Evolutionary conservation across 2,329 filamentous ascomycete species (phyloP).

Genomic region (Aspergillus pseudoglaucus): DNA sequence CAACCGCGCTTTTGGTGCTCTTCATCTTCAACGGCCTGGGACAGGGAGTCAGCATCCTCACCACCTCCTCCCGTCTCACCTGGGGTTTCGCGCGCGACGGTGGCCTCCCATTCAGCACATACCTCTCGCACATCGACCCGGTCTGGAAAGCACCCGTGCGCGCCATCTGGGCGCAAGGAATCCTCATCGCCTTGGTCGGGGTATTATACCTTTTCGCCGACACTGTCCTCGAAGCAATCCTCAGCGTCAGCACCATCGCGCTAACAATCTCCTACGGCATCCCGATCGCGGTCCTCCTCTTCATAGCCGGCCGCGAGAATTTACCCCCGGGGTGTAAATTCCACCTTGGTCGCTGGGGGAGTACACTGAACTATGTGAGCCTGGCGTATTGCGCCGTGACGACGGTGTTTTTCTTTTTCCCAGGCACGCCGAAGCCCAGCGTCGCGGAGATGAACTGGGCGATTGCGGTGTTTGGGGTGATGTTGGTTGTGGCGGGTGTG

Average conservation of each 20-base stretch:
- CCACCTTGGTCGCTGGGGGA: slow-evolving; percentile 39
- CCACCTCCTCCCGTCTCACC: slow-evolving; percentile 47
- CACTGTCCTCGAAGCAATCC: slow-evolving; percentile 48
- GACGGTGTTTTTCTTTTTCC: slow-evolving; percentile 53
- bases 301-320: slow-evolving; percentile 46
- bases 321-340: slow-evolving; percentile 42
- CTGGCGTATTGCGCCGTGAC: slow-evolving; percentile 49
- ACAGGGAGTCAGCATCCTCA: slow-evolving; percentile 48
- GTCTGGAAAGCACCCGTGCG: slow-evolving; percentile 49
- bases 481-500: slow-evolving; percentile 45
- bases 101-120: slow-evolving; percentile 41
- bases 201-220: slow-evolving; percentile 51
- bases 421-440: slow-evolving; percentile 38
- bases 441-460: slow-evolving; percentile 52
- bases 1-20: slow-evolving; percentile 45
- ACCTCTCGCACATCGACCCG: slow-evolving; percentile 41
- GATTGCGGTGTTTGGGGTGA: slow-evolving; percentile 52
- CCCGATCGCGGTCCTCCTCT: slow-evolving; percentile 45
- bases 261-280: slow-evolving; percentile 49
- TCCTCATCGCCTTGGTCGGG: slow-evolving; percentile 45
- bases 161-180: slow-evolving; percentile 48
- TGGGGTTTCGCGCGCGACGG: slow-evolving; percentile 53
- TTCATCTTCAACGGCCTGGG: slow-evolving; percentile 53
- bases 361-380: slow-evolving; percentile 42
- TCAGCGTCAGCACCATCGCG: slow-evolving; percentile 52